phyloP scores from a whole-genome alignment of 2,329 filamentous ascomycete genomes.

The Trichophyton rubrum region DNA sequence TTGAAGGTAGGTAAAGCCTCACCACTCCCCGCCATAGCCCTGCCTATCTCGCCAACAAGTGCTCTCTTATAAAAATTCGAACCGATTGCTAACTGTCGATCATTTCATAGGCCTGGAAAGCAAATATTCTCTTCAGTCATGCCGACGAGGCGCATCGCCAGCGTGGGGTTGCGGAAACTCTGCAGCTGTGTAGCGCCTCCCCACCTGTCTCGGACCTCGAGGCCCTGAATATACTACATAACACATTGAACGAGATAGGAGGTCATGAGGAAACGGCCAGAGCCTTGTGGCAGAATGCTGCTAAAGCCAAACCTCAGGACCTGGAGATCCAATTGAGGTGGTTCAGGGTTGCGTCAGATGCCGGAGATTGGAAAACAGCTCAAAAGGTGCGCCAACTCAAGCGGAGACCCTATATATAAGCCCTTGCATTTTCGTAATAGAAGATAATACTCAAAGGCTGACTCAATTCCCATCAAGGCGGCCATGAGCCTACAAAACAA shows the following conservation, averaged over 20 bases:
- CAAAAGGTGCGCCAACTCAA: slow-evolving; percentile 32
- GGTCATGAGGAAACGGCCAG: slow-evolving; percentile 25
- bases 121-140: slow-evolving; percentile 30
- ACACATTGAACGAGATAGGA: slow-evolving; percentile 27
- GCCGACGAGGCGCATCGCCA: slow-evolving; percentile 31
- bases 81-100: neutral
- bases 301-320: slow-evolving; percentile 33
- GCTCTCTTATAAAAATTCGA: neutral
- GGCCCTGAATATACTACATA: slow-evolving; percentile 32
- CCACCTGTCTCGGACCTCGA: slow-evolving; percentile 35
- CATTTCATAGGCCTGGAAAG: slow-evolving; percentile 30
- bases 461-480: slow-evolving; percentile 26
- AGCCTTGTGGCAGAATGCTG: slow-evolving; percentile 36
- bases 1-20: slow-evolving; percentile 24
- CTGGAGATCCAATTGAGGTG: slow-evolving; percentile 34
- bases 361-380: slow-evolving; percentile 35
- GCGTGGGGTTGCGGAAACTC: slow-evolving; percentile 33
- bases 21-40: neutral
- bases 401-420: neutral
- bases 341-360: slow-evolving; percentile 33
- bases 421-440: neutral
- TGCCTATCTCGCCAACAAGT: neutral
- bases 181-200: slow-evolving; percentile 31
- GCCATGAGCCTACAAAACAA: slow-evolving; percentile 39
- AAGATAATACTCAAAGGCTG: slow-evolving; percentile 6